Percentiles rank a stretch among this genome's conserved stretches.
Evolutionary conservation across 805 yeast species (phyloP).

Genomic region (Diddensiella caesifluorescens): DNA sequence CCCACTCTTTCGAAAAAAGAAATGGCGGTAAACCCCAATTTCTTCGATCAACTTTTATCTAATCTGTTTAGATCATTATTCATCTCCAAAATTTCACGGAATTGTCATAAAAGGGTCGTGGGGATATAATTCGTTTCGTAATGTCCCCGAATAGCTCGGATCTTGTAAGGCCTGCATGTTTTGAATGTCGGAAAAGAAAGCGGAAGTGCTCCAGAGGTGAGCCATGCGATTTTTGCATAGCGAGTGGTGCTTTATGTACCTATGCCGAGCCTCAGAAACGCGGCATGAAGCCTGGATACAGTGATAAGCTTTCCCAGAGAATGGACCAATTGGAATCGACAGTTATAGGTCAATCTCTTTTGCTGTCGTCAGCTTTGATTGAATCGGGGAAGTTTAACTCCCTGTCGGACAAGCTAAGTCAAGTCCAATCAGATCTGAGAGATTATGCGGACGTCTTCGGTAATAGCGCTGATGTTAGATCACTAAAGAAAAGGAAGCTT

Average conservation of each 20-base stretch:
- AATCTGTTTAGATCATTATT: too few relatives aligned
- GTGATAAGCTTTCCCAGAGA: slow-evolving; percentile 6
- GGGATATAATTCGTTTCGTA: too few relatives aligned
- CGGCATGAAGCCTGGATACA: slow-evolving; percentile 5
- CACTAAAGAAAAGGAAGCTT: background rate
- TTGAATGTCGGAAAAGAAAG: slow-evolving; percentile 11
- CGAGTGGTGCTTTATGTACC: slow-evolving; percentile 3
- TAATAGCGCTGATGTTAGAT: background rate
- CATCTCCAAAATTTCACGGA: too few relatives aligned
- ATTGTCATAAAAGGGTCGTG: too few relatives aligned
- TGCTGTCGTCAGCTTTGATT: background rate
- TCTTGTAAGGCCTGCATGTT: too few relatives aligned
- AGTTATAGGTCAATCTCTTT: slow-evolving; percentile 12
- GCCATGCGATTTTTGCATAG: slow-evolving; percentile 10
- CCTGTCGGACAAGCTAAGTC: background rate
- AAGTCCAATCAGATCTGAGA: background rate
- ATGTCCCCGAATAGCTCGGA: too few relatives aligned
- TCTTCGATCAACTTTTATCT: too few relatives aligned
- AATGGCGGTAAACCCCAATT: too few relatives aligned
- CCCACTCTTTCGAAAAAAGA: too few relatives aligned
- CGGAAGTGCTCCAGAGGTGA: slow-evolving; percentile 11
- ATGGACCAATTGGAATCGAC: slow-evolving; percentile 10
- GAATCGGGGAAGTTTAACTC: background rate
- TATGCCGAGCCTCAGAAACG: slow-evolving; percentile 9
- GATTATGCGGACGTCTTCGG: background rate